phyloP scores from a whole-genome alignment of 1,284 basidiomycete genomes.

The Ceratobasidium sp. region DNA sequence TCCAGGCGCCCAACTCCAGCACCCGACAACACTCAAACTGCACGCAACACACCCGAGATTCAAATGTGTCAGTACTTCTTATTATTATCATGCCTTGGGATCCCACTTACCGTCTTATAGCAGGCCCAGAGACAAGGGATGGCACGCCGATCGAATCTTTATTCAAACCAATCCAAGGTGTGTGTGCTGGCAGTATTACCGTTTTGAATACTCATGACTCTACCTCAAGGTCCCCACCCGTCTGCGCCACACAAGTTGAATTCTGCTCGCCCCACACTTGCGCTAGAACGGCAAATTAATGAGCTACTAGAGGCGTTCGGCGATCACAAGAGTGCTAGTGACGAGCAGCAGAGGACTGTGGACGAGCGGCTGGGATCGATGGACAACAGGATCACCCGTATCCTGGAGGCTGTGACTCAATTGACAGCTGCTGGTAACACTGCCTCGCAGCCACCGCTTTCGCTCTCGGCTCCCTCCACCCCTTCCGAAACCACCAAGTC shows the following conservation, averaged over 20 bases:
- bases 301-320: neutral
- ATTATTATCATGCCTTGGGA: neutral
- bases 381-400: neutral
- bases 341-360: conserved; percentile 5
- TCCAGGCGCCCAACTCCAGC: neutral
- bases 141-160: neutral
- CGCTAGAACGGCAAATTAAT: neutral
- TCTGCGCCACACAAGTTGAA: neutral
- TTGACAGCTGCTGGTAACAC: too few relatives aligned
- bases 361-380: too few relatives aligned
- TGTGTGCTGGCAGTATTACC: too few relatives aligned
- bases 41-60: neutral
- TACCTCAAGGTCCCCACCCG: too few relatives aligned
- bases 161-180: neutral
- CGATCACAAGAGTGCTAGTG: neutral
- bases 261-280: neutral
- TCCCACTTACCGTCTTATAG: neutral
- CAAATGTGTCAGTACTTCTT: neutral
- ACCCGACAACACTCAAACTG: neutral
- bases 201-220: too few relatives aligned
- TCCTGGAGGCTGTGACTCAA: neutral
- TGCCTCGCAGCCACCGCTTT: too few relatives aligned
- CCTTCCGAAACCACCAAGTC: too few relatives aligned
- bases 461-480: too few relatives aligned
- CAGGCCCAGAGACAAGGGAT: neutral